Base-by-base conservation (phyloP, 371 early-diverging fungal genomes). In the Thermomucor indicae-seudaticae region DNA sequence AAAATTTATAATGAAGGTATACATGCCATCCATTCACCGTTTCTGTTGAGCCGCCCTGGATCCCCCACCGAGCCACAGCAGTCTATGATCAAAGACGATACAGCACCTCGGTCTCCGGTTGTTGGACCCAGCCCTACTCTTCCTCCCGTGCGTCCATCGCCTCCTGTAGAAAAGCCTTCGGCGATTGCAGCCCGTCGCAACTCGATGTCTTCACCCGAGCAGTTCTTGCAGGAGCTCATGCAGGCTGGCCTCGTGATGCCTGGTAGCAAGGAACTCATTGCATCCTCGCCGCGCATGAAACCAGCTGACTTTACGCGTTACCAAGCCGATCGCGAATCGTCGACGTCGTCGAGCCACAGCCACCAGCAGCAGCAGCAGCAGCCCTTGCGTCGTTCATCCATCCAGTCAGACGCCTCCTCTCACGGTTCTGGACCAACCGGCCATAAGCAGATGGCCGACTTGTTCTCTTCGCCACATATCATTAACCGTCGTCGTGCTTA, bases 1-100 rank as follows among this genome's bases (percentile, higher is more conserved):
- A 70, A 74, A 59, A 68, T 81, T 23, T 81, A 79, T 50, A 71
- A 72, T 17, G 71, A 81, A 32, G 79, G 75, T 8, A 71, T 80
- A 23, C 66, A 63, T 38, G 58, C 59, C 0, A 48, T 27, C 32
- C 42, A 43, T 16, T 41, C 28, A 31, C 41, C 27, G 22, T 25
- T 35, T 37, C 16, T 37, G 23, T 11, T 32, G 32, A 48, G 37
- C 32, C 51, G 31, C 23, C 16, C 43, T 23, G 39, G 39, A 50
- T 50, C 51, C 17, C 51, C 51, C 20, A 48, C 41, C 7, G 51
- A 50, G 10, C 30, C 41, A n/a, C n/a, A n/a, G n/a, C n/a, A n/a
- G n/a, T n/a, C n/a, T n/a, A n/a, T n/a, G n/a, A n/a, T n/a, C n/a
- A n/a, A n/a, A n/a, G n/a, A n/a, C n/a, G n/a, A n/a, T n/a, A n/a